Conservation (phyloP, 192 early-diverging fungal genomes). For the Entrophospora sp. region DNA sequence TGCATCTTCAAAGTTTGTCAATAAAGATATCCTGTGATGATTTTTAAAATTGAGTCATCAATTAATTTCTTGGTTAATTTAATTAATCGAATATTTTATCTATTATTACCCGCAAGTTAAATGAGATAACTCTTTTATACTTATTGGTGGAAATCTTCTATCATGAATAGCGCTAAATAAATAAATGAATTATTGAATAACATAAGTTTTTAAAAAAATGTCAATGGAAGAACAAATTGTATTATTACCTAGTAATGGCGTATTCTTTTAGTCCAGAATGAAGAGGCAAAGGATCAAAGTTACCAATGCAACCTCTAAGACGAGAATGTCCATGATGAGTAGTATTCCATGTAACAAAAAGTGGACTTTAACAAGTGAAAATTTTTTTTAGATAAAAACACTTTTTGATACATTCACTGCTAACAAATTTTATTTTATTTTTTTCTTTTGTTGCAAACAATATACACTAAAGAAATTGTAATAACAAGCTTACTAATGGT, state of each 20-base stretch:
- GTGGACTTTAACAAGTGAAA: conserved; percentile 40
- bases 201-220: background rate
- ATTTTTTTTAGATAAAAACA: too few species aligned
- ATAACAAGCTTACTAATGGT: conserved; percentile 44
- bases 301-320: conserved; percentile 92
- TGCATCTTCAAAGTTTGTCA: conserved; percentile 80
- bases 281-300: conserved; percentile 65
- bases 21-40: conserved; percentile 70
- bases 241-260: conserved; percentile 59
- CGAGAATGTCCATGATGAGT: conserved; percentile 28
- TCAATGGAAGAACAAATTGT: too few species aligned
- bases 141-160: conserved; percentile 76
- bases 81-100: too few species aligned
- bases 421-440: too few species aligned
- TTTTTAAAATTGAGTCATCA: background rate
- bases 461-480: background rate
- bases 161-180: conserved; percentile 66
- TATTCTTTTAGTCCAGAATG: conserved; percentile 67
- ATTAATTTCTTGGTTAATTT: too few species aligned
- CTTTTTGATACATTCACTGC: too few species aligned
- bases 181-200: too few species aligned
- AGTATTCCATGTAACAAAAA: conserved; percentile 79
- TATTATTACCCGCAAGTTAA: conserved; percentile 62
- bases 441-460: too few species aligned
- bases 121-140: conserved; percentile 47